phyloP scores from a whole-genome alignment of 2,329 filamentous ascomycete species.

The Epichloe baconii region DNA sequence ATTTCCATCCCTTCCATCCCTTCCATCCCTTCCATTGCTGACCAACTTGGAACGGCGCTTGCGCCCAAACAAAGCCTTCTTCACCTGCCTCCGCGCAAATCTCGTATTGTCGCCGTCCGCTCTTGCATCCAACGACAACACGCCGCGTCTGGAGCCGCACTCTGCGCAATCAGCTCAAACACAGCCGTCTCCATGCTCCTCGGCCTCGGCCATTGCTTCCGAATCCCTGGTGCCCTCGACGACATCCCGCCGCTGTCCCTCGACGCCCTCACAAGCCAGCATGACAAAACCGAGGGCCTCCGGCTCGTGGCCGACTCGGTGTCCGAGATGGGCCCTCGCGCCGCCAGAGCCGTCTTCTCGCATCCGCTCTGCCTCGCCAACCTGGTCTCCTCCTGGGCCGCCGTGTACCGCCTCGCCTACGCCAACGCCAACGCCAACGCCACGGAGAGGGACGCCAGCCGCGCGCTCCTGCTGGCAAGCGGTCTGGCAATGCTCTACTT shows the following conservation, averaged over 20 bases:
- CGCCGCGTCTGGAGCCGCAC: constrained; percentile 47
- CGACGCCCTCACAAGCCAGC: constrained; percentile 36
- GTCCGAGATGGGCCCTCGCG: constrained; percentile 64
- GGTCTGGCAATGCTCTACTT: constrained; percentile 53
- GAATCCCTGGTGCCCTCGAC: constrained; percentile 27
- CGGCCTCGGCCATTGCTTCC: constrained; percentile 26
- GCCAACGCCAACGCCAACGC: constrained; percentile 25
- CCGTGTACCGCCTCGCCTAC: constrained; percentile 34
- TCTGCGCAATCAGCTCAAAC: constrained; percentile 20
- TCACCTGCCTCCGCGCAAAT: constrained; percentile 70
- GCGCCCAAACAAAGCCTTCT: constrained; percentile 47
- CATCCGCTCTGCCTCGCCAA: constrained; percentile 43
- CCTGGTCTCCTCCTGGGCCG: constrained; percentile 29
- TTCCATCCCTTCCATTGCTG: too few relatives aligned
- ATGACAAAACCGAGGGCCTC: constrained; percentile 55
- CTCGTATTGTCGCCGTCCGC: constrained; percentile 53
- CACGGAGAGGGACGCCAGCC: constrained; percentile 30
- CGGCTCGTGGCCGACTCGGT: constrained; percentile 69
- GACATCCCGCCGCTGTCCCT: constrained; percentile 51
- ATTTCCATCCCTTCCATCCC: too few relatives aligned
- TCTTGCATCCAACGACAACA: constrained; percentile 50
- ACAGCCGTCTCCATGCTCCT: constrained; percentile 39
- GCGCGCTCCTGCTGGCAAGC: constrained; percentile 43
- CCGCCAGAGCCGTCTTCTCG: constrained; percentile 48
- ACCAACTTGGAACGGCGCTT: too few relatives aligned